Conservation (phyloP, 352 stramenopile genomes). For the Peronospora farinosa region DNA sequence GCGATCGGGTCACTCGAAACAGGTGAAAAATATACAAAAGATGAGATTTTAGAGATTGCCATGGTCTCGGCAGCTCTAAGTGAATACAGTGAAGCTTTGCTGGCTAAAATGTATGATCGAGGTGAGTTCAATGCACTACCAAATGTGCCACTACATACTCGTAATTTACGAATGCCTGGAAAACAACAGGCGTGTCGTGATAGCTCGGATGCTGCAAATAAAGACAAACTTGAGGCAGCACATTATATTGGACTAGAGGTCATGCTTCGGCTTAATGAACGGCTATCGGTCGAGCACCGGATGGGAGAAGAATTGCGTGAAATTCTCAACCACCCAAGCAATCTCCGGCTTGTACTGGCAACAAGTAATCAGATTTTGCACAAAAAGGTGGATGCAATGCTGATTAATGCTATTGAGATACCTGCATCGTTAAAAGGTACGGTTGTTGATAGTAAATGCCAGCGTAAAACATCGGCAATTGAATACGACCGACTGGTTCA, state of each 20-base stretch:
- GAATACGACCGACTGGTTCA: slow-evolving; percentile 40
- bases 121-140: slow-evolving; percentile 32
- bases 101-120: slow-evolving; percentile 27
- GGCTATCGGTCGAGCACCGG: slow-evolving; percentile 28
- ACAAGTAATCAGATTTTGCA: slow-evolving; percentile 37
- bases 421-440: not conserved
- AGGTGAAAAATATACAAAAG: slow-evolving; percentile 25
- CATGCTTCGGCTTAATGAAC: slow-evolving; percentile 41
- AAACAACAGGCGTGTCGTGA: slow-evolving; percentile 39
- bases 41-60: slow-evolving; percentile 36
- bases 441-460: not conserved
- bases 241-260: slow-evolving; percentile 46
- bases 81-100: slow-evolving; percentile 24
- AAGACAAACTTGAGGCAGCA: slow-evolving; percentile 34
- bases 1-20: slow-evolving; percentile 23
- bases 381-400: slow-evolving; percentile 39
- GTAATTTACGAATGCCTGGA: slow-evolving; percentile 30
- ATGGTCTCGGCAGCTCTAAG: slow-evolving; percentile 36
- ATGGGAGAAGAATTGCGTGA: slow-evolving; percentile 39
- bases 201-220: slow-evolving; percentile 30
- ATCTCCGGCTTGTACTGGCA: slow-evolving; percentile 36
- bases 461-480: slow-evolving; percentile 17
- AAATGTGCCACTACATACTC: slow-evolving; percentile 34
- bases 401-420: slow-evolving; percentile 21
- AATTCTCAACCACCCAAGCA: slow-evolving; percentile 40